Conservation (phyloP, 352 stramenopile genomes). For the Pythium sp. region DNA sequence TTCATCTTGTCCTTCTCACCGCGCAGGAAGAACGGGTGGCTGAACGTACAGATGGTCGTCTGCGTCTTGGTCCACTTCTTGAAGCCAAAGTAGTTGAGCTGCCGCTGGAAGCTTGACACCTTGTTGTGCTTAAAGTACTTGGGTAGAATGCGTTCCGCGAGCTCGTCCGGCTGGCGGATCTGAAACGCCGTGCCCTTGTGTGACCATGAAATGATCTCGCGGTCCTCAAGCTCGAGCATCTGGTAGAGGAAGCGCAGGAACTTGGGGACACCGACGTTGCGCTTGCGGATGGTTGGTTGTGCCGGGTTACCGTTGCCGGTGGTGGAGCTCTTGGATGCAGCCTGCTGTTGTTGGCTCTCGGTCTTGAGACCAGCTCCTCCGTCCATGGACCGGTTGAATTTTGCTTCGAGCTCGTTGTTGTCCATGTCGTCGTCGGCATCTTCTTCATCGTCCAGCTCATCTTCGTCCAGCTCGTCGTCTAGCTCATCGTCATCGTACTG, state of each 20-base stretch:
- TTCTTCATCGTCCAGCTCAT: conserved; percentile 12
- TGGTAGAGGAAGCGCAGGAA: conserved; percentile 69
- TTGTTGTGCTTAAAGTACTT: conserved; percentile 85
- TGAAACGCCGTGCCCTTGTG: conserved; percentile 71
- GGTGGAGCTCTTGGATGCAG: background rate
- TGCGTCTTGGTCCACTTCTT: conserved; percentile 85
- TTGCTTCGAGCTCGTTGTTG: conserved; percentile 12
- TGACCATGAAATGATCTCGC: conserved; percentile 56
- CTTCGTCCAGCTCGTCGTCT: conserved; percentile 11
- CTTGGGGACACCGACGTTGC: conserved; percentile 69
- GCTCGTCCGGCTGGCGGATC: conserved; percentile 59
- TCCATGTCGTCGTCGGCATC: conserved; percentile 12
- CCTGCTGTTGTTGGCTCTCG: background rate
- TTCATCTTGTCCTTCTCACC: conserved; percentile 66
- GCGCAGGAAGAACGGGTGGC: conserved; percentile 62
- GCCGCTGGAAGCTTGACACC: conserved; percentile 72
- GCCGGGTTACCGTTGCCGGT: background rate
- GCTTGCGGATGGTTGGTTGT: conserved; percentile 33
- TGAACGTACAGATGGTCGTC: conserved; percentile 74
- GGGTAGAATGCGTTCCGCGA: conserved; percentile 53
- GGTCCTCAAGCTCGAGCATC: conserved; percentile 65
- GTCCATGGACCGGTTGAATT: conserved; percentile 1
- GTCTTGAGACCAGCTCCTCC: conserved; percentile 1
- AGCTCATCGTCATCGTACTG: conserved; percentile 4
- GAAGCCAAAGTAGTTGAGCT: conserved; percentile 82